Evolutionary conservation across 1,139 yeast species (phyloP).

Genomic region (Wickerhamiella infanticola): DNA sequence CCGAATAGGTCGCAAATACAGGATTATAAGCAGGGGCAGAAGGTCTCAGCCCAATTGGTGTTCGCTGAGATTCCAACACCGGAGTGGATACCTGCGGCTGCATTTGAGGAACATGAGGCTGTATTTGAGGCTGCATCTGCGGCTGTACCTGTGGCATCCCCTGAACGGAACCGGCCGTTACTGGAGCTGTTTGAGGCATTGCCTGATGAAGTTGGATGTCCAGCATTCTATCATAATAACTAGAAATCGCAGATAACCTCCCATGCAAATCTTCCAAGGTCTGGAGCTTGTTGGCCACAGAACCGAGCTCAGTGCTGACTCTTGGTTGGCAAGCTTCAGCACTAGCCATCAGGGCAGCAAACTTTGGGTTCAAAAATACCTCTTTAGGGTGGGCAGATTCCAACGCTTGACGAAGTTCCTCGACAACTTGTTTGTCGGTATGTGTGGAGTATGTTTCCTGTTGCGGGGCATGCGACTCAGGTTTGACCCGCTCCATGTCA

Average conservation of each 20-base stretch:
- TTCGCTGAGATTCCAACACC: background rate
- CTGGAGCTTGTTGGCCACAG: conserved; percentile 53
- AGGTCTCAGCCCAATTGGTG: background rate
- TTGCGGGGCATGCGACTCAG: conserved; percentile 18
- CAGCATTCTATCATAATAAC: conserved; percentile 62
- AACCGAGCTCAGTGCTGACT: conserved; percentile 46
- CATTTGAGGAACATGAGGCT: too few relatives aligned
- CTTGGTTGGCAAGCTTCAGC: conserved; percentile 61
- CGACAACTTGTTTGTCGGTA: conserved; percentile 31
- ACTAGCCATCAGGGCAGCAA: conserved; percentile 49
- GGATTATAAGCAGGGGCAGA: conserved; percentile 1
- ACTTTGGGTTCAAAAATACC: conserved; percentile 37
- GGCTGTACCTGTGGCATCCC: too few relatives aligned
- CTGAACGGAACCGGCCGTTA: too few relatives aligned
- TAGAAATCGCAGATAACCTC: conserved; percentile 62
- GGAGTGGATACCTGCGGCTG: conserved; percentile 1
- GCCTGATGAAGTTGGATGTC: conserved; percentile 39
- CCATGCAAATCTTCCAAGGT: conserved; percentile 61
- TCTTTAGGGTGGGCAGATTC: conserved; percentile 38
- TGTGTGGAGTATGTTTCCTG: conserved; percentile 3
- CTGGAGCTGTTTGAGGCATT: background rate
- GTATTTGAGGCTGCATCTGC: too few relatives aligned
- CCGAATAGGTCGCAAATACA: background rate
- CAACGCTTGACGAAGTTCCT: conserved; percentile 28
- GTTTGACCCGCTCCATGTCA: conserved; percentile 35